phyloP scores from a whole-genome alignment of 441 rosid genomes.

The Kokia cookei region DNA sequence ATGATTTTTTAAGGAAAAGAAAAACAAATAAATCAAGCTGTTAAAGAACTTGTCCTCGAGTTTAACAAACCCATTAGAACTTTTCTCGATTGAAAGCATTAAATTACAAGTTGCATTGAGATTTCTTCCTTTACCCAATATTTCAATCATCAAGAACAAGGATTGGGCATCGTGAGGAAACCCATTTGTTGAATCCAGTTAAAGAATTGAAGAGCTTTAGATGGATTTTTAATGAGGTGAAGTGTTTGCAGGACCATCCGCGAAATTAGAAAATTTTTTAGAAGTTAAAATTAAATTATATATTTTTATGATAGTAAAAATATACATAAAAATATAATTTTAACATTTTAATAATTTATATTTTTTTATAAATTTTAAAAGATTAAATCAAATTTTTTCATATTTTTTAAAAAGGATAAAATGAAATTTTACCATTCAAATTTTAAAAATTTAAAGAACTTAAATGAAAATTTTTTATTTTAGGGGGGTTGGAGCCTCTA shows the following conservation, averaged over 20 bases:
- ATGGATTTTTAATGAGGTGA: constrained; percentile 41
- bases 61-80: constrained; percentile 47
- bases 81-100: constrained; percentile 51
- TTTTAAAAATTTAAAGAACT: no score
- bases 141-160: constrained; percentile 61
- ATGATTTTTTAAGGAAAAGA: not conserved
- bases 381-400: no score
- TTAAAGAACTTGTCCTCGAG: constrained; percentile 61
- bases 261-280: no score
- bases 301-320: no score
- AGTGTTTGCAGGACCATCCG: constrained; percentile 36
- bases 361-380: no score
- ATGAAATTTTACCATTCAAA: no score
- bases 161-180: constrained; percentile 50
- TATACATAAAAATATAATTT: no score
- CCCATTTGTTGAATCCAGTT: constrained; percentile 42
- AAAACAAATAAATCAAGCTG: constrained; percentile 30
- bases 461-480: no score
- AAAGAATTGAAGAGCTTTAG: constrained; percentile 54
- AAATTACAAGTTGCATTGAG: constrained; percentile 73
- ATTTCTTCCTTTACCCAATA: constrained; percentile 49
- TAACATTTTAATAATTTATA: no score
- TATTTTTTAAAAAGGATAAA: no score
- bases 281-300: no score
- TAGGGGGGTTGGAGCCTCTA: no score